These are phyloP conservation scores for Acrasis kona DNA, from an alignment of 78 protist species.

Conservation along the genomic window DNA sequence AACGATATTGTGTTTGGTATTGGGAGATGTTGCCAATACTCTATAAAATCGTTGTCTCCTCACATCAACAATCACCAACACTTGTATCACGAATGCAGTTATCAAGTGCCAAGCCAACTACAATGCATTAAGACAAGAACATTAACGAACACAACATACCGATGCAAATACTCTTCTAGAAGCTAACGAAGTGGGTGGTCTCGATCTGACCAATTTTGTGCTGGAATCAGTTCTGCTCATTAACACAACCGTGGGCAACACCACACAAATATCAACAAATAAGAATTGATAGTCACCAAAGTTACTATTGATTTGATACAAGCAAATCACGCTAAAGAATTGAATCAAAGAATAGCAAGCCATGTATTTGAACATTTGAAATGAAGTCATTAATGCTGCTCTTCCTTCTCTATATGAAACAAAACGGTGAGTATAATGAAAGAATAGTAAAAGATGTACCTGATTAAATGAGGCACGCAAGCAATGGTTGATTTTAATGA, in stretches of 20 bases:
- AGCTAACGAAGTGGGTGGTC: background rate
- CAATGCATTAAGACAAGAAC: too few relatives aligned
- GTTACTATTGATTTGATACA: slow-evolving; percentile 28
- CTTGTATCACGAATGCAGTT: background rate
- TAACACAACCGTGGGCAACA: too few relatives aligned
- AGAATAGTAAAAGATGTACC: too few relatives aligned
- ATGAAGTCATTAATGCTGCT: slow-evolving; percentile 47
- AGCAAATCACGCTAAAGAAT: slow-evolving; percentile 38
- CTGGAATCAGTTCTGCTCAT: background rate
- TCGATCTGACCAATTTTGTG: background rate
- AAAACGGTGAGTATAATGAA: too few relatives aligned
- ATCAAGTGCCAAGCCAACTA: too few relatives aligned
- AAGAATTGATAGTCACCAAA: background rate
- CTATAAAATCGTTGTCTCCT: background rate
- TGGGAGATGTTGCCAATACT: background rate
- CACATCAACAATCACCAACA: background rate
- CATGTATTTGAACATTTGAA: slow-evolving; percentile 60
- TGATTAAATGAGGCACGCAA: slow-evolving; percentile 29
- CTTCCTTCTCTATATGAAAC: slow-evolving; percentile 48
- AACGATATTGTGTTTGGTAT: background rate
- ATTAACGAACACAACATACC: too few relatives aligned
- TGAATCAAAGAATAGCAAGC: slow-evolving; percentile 56
- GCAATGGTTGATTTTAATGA: slow-evolving; percentile 13
- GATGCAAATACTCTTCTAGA: background rate
- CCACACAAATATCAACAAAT: slow-evolving; percentile 3